phyloP scores from a whole-genome alignment of 306 rosid genomes.

The Acacia crassicarpa region DNA sequence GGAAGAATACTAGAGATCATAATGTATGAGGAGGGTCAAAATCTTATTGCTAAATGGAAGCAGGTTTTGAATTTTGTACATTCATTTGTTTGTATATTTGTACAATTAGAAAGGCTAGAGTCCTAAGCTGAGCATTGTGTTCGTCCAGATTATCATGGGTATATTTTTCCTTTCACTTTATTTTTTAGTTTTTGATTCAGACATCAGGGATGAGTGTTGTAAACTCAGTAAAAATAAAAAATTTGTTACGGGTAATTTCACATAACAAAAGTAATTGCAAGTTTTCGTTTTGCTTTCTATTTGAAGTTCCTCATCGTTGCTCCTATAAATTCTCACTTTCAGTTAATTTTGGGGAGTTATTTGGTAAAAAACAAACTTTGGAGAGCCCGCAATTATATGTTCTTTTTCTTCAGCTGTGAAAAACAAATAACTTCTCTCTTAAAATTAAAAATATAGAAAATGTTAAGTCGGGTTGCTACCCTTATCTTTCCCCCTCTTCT shows the following conservation, averaged over 20 bases:
- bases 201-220: background rate
- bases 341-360: too few species aligned
- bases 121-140: background rate
- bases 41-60: slow-evolving; percentile 4
- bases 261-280: background rate
- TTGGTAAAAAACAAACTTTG: too few species aligned
- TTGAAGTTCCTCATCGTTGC: background rate
- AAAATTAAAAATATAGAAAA: too few species aligned
- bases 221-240: background rate
- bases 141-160: background rate
- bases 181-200: background rate
- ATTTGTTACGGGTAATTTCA: background rate
- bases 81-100: background rate
- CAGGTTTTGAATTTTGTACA: background rate
- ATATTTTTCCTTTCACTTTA: background rate
- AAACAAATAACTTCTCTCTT: too few species aligned
- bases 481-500: too few species aligned
- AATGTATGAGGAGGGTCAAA: background rate
- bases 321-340: background rate
- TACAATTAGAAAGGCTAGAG: background rate
- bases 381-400: too few species aligned
- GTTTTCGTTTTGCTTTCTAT: background rate
- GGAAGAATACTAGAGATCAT: too few species aligned
- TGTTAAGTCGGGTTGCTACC: too few species aligned
- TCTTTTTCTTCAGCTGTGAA: too few species aligned